A percentile compares a stretch with the other conserved stretches of the same genome.
Conservation (phyloP, 345 rosid species). For the Eucalyptus grandis region DNA sequence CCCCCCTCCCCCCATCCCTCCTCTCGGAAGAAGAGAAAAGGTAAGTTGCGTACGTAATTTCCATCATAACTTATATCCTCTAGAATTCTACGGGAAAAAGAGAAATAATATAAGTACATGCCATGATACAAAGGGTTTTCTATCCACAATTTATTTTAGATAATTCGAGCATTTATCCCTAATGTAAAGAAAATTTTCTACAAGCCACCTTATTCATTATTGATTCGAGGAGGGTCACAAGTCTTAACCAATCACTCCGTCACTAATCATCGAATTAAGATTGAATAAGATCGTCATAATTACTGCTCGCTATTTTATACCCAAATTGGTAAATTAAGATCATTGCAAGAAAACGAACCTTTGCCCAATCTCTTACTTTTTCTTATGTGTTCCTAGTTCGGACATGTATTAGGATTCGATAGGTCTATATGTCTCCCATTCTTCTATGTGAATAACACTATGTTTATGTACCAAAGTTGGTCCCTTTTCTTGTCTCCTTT, state of each 20-base stretch:
- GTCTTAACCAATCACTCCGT: not conserved
- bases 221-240: not conserved
- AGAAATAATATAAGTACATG: not conserved
- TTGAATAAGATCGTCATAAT: not conserved
- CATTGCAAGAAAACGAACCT: not conserved
- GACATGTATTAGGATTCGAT: too few species aligned
- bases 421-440: not conserved
- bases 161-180: too few species aligned
- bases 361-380: too few species aligned
- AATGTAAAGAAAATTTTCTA: too few species aligned
- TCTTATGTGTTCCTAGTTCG: too few species aligned
- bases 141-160: too few species aligned
- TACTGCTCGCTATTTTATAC: not conserved
- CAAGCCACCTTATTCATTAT: not conserved
- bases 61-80: not conserved
- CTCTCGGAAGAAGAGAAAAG: too few species aligned
- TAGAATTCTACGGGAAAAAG: not conserved
- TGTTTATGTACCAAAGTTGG: too few species aligned
- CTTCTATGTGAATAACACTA: not conserved
- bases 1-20: too few species aligned
- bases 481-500: not conserved
- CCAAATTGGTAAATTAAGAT: not conserved
- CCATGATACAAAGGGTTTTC: not conserved
- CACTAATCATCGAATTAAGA: not conserved
- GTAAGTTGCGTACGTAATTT: too few species aligned